Evolutionary conservation across 1,284 basidiomycete species (phyloP).

Genomic region (Ganoderma leucocontextum): DNA sequence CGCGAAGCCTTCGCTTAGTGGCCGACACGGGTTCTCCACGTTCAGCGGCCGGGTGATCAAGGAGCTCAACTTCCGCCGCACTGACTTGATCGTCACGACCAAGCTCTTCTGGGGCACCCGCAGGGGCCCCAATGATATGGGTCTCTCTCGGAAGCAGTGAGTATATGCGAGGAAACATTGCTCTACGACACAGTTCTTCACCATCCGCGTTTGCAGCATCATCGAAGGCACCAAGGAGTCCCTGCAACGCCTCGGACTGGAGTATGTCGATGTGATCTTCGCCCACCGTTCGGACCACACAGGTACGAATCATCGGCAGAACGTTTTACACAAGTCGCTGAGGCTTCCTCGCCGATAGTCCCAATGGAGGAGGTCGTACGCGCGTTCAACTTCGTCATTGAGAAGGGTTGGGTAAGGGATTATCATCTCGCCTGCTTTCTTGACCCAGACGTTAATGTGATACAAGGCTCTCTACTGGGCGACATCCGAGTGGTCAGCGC

Average conservation of each 20-base stretch:
- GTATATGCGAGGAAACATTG: constrained; percentile 38
- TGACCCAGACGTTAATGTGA: not conserved
- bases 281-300: constrained; percentile 65
- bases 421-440: not conserved
- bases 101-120: constrained; percentile 69
- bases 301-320: constrained; percentile 41
- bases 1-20: not conserved
- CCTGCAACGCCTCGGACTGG: constrained; percentile 75
- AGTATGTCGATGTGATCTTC: constrained; percentile 82
- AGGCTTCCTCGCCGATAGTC: constrained; percentile 44
- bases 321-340: not conserved
- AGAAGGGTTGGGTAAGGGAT: constrained; percentile 63
- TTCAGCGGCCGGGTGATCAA: constrained; percentile 80
- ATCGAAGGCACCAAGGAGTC: constrained; percentile 80
- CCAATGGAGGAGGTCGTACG: constrained; percentile 79
- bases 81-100: constrained; percentile 78
- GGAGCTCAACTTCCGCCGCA: constrained; percentile 75
- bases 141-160: constrained; percentile 78
- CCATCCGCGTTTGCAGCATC: constrained; percentile 54
- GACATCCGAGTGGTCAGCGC: constrained; percentile 84
- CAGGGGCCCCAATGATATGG: constrained; percentile 65
- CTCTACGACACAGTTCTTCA: not conserved
- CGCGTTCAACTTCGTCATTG: constrained; percentile 74
- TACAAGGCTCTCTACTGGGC: constrained; percentile 75
- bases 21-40: not conserved